Conservation (phyloP, 2,329 filamentous ascomycete genomes). For the Aureobasidium sp. region DNA sequence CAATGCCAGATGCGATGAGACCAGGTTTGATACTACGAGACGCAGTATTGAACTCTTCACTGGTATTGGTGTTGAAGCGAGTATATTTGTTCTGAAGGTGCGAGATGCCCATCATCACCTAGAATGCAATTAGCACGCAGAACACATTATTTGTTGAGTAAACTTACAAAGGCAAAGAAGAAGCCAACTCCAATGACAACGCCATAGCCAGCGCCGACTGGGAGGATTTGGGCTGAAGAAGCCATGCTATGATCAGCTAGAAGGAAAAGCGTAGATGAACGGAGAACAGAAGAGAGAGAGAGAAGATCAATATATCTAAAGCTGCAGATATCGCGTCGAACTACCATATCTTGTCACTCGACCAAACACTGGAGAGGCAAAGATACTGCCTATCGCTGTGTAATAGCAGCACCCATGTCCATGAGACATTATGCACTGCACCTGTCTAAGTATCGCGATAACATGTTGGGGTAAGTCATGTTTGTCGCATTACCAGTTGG, state of each 20-base stretch:
- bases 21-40: slow-evolving; percentile 80
- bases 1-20: slow-evolving; percentile 73
- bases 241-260: background rate
- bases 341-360: background rate
- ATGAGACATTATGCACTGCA: too few relatives aligned
- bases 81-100: slow-evolving; percentile 40
- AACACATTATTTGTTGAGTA: too few relatives aligned
- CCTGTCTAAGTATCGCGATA: background rate
- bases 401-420: background rate
- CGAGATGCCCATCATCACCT: slow-evolving; percentile 13
- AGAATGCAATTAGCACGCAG: background rate
- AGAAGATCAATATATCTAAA: background rate
- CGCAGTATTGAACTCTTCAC: slow-evolving; percentile 84
- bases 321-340: background rate
- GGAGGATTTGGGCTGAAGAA: slow-evolving; percentile 8
- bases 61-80: slow-evolving; percentile 58
- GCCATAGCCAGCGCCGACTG: slow-evolving; percentile 55
- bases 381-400: background rate
- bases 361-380: background rate
- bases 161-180: slow-evolving; percentile 60
- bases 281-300: too few relatives aligned
- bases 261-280: background rate
- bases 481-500: background rate
- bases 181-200: slow-evolving; percentile 66
- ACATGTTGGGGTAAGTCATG: background rate